Evolutionary conservation across 2,329 filamentous ascomycete genomes (phyloP).

Genomic region (Eurotiales sp.): DNA sequence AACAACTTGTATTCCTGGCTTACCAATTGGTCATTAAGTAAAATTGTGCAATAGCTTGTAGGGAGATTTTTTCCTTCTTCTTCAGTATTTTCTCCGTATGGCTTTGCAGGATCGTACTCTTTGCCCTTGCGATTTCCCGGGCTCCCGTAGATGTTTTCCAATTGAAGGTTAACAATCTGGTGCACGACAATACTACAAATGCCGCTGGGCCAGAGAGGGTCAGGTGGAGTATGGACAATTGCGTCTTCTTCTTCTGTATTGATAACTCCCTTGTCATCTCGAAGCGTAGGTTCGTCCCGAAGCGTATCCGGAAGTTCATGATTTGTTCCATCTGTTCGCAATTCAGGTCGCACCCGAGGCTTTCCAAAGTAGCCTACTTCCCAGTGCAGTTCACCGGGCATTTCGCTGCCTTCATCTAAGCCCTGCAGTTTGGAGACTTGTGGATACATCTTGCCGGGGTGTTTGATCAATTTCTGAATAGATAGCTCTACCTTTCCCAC

Average conservation of each 20-base stretch:
- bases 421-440: conserved; percentile 80
- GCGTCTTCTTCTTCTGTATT: conserved; percentile 74
- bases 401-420: conserved; percentile 75
- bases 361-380: conserved; percentile 95
- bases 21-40: conserved; percentile 80
- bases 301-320: conserved; percentile 69
- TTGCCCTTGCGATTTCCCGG: conserved; percentile 74
- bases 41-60: conserved; percentile 89
- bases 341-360: conserved; percentile 76
- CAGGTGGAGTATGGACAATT: conserved; percentile 83
- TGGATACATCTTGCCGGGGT: conserved; percentile 88
- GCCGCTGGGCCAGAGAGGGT: conserved; percentile 93
- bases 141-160: conserved; percentile 86
- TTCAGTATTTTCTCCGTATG: conserved; percentile 79
- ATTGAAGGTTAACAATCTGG: conserved; percentile 90
- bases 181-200: conserved; percentile 83
- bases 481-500: conserved; percentile 92
- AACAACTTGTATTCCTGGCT: conserved; percentile 15
- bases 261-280: conserved; percentile 81
- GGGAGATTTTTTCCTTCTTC: conserved; percentile 77
- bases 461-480: conserved; percentile 91
- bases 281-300: conserved; percentile 69
- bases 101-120: conserved; percentile 84
- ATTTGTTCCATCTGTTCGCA: conserved; percentile 85
- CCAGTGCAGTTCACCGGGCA: conserved; percentile 94